These are phyloP conservation scores for Stagonosporopsis chrysanthemi DNA, from an alignment of 2,329 filamentous ascomycete genomes.

Conservation along the genomic window DNA sequence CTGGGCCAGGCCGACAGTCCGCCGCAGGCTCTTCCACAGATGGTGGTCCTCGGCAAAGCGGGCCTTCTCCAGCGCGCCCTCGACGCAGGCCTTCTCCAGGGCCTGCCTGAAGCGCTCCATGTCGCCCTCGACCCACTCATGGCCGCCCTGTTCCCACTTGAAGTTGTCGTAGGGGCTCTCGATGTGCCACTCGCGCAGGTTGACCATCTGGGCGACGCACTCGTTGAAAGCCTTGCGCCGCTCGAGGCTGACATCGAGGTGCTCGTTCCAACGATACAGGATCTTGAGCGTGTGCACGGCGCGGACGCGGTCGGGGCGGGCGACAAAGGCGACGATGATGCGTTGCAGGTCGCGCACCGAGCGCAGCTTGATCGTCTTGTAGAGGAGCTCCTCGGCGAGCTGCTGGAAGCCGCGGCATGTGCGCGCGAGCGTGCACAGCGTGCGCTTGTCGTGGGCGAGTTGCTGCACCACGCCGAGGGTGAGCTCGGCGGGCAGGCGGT, in stretches of 20 bases:
- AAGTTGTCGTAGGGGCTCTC: constrained; percentile 49
- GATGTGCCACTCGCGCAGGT: constrained; percentile 42
- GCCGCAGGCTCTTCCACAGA: constrained; percentile 22
- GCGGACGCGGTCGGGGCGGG: constrained; percentile 35
- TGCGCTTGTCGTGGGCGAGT: constrained; percentile 31
- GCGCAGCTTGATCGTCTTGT: constrained; percentile 39
- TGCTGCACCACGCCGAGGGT: constrained; percentile 39
- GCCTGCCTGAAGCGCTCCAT: constrained; percentile 43
- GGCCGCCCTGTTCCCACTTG: constrained; percentile 36
- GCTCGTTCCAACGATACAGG: constrained; percentile 35
- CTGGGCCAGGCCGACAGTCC: constrained; percentile 35
- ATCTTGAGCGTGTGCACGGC: constrained; percentile 45
- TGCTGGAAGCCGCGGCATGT: constrained; percentile 42
- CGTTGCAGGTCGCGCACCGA: constrained; percentile 35
- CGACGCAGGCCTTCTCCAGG: constrained; percentile 36
- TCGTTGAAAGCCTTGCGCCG: constrained; percentile 39
- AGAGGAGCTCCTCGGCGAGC: constrained; percentile 44
- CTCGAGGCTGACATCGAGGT: constrained; percentile 31
- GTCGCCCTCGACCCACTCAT: constrained; percentile 43
- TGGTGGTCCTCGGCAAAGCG: constrained; percentile 23
- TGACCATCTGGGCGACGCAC: constrained; percentile 40
- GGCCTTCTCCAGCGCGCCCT: constrained; percentile 24
- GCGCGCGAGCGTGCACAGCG: constrained; percentile 38
- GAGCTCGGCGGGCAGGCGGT: constrained; percentile 40
- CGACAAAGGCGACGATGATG: constrained; percentile 37